These are phyloP conservation scores for Calonectria hawksworthii DNA, from an alignment of 2,329 filamentous ascomycete genomes.

Conservation along the genomic window DNA sequence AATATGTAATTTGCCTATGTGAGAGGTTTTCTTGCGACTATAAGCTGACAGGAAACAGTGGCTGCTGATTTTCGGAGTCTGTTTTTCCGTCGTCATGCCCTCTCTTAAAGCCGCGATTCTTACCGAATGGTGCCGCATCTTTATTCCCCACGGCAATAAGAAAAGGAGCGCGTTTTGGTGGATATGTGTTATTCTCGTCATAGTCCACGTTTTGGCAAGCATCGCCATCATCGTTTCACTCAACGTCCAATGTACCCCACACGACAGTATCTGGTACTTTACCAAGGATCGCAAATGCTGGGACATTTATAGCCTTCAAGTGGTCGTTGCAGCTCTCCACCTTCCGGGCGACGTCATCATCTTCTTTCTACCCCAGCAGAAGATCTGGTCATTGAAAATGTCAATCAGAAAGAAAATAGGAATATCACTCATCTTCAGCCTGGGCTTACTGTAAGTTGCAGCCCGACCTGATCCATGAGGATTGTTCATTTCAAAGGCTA, in stretches of 20 bases:
- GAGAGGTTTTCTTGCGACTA: neutral
- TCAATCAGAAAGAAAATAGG: neutral
- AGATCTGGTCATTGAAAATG: neutral
- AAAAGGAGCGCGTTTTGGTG: neutral
- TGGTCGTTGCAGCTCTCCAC: neutral
- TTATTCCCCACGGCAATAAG: neutral
- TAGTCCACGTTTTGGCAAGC: neutral
- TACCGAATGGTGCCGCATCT: neutral
- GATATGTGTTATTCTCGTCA: neutral
- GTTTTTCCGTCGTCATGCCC: neutral
- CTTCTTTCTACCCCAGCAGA: neutral
- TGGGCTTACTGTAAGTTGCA: neutral
- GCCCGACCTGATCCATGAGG: too few species aligned
- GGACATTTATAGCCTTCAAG: neutral
- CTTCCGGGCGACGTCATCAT: neutral
- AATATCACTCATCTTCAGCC: neutral
- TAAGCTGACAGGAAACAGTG: neutral
- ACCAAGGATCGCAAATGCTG: neutral
- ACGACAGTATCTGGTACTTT: neutral
- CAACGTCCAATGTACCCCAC: neutral
- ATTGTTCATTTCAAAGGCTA: neutral
- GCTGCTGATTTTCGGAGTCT: neutral
- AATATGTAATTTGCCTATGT: neutral
- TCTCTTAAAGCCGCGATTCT: neutral
- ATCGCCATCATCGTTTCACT: neutral